Base-by-base conservation (phyloP, 2,329 filamentous ascomycete genomes). In the Aspergillus alliaceus region DNA sequence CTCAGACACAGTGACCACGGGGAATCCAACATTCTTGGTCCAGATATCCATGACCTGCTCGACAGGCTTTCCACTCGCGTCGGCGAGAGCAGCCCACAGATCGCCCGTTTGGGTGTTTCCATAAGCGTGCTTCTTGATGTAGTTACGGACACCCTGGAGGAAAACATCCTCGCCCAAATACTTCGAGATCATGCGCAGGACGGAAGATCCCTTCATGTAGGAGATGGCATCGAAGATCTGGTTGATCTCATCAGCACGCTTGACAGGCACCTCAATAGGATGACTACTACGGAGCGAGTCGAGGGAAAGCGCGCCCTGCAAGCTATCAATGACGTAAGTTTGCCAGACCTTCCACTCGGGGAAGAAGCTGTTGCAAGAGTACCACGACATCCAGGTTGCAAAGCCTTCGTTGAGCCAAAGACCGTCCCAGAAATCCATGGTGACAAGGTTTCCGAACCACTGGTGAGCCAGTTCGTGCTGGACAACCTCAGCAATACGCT, bases 301-400 rank as follows among this genome's bases (percentile, higher is more conserved):
- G 6, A 98, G 84, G 22, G 88, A 88, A 35, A 98, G 82, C 2
- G 93, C 93, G 61, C 90, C 88, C 72, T 96, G 91, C 56, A 98
- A 83, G 69, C 91, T 96, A 70, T 97, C 93, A 31, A 90, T 93
- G 56, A 98, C 93, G 73, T 96, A 98, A 27, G 87, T 89, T 76
- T 98, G 86, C 93, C 93, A 98, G 14, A 98, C 91, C 77, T 96
- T 96, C 93, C 93, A 98, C 75, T 98, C 93, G 8, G 93, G 93
- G 77, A 93, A 98, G 81, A 98, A 97, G 57, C 85, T 84, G 74
- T 98, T 93, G 83, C 91, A 96, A 42, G 90, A 92, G 77, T 95
- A 95, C 91, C 91, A 89, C 59, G 90, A 93, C 90, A 95, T 92
- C 87, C 90, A 91, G 37, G 91, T 96, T 31, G 91, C 91, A 67